These are phyloP conservation scores for Fragaria vesca DNA, from an alignment of 306 rosid genomes.

Conservation along the genomic window DNA sequence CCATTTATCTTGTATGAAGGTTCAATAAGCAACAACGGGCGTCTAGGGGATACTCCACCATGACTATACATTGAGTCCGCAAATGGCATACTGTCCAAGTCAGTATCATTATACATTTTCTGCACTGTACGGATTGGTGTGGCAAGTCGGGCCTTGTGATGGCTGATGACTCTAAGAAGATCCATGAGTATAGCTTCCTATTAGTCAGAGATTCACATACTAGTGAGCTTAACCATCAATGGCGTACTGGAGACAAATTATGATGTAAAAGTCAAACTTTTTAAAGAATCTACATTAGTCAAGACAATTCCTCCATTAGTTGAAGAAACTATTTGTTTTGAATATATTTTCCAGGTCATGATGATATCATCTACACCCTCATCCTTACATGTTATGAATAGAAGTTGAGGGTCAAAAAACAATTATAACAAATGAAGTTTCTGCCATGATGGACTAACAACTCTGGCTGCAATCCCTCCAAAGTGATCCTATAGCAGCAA, in stretches of 20 bases:
- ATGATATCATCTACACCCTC: neutral
- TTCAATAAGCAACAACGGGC: constrained; percentile 72
- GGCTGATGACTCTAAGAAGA: constrained; percentile 93
- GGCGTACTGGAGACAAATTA: neutral
- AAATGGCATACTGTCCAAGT: constrained; percentile 65
- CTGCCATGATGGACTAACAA: neutral
- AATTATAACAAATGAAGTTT: neutral
- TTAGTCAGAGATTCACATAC: constrained; percentile 17
- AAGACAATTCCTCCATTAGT: neutral
- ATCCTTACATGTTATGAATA: neutral
- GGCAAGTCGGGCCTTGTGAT: constrained; percentile 94
- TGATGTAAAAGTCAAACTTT: neutral
- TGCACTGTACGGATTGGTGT: constrained; percentile 94
- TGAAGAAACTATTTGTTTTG: neutral
- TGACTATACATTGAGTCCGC: constrained; percentile 55
- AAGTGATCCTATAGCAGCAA: neutral
- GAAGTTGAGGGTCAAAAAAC: neutral
- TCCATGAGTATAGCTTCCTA: constrained; percentile 88
- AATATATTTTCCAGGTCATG: neutral
- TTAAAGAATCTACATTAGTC: neutral
- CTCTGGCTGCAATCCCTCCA: neutral
- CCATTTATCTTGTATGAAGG: constrained; percentile 58
- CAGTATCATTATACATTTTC: constrained; percentile 65
- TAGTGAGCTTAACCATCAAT: constrained; percentile 30
- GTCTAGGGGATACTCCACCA: constrained; percentile 55